These are phyloP conservation scores for Stentor coeruleus DNA, from an alignment of 73 alveolate genomes.

Conservation along the genomic window DNA sequence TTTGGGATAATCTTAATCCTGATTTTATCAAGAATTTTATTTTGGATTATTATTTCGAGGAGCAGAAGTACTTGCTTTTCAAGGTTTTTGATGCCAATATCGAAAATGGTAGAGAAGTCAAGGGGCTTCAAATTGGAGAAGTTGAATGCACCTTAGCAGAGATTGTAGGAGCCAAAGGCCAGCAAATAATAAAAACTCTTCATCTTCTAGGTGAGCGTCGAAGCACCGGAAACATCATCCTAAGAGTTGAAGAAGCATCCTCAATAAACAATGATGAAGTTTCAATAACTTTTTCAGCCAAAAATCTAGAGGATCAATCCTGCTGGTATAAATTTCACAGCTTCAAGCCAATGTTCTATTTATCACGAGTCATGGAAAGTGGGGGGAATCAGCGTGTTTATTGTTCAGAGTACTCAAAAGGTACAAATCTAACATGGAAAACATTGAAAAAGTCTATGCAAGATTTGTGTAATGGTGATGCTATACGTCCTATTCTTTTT, in stretches of 20 bases:
- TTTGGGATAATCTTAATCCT: conserved; percentile 64
- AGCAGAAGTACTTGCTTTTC: conserved; percentile 34
- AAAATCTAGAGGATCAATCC: not conserved
- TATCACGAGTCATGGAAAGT: not conserved
- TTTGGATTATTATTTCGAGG: conserved; percentile 61
- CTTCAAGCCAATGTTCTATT: conserved; percentile 14
- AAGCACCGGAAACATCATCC: conserved; percentile 32
- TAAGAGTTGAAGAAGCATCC: conserved; percentile 31
- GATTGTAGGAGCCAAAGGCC: conserved; percentile 39
- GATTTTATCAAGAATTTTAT: conserved; percentile 53
- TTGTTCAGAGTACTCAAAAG: conserved; percentile 32
- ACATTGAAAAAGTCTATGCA: conserved; percentile 19
- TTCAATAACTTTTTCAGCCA: conserved; percentile 5
- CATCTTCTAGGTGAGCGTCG: not conserved
- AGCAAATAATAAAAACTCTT: conserved; percentile 15
- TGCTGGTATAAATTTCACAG: not conserved
- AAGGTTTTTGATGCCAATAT: conserved; percentile 31
- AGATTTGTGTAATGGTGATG: conserved; percentile 46
- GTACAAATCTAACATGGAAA: conserved; percentile 31
- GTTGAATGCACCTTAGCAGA: conserved; percentile 38
- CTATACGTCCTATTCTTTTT: conserved; percentile 34
- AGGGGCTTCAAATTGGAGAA: conserved; percentile 29
- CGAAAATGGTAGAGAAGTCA: conserved; percentile 20
- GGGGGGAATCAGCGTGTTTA: conserved; percentile 21
- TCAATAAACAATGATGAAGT: not conserved